These are phyloP conservation scores for Selaginella tamariscina DNA, from an alignment of 75 land plant species.

Conservation along the genomic window DNA sequence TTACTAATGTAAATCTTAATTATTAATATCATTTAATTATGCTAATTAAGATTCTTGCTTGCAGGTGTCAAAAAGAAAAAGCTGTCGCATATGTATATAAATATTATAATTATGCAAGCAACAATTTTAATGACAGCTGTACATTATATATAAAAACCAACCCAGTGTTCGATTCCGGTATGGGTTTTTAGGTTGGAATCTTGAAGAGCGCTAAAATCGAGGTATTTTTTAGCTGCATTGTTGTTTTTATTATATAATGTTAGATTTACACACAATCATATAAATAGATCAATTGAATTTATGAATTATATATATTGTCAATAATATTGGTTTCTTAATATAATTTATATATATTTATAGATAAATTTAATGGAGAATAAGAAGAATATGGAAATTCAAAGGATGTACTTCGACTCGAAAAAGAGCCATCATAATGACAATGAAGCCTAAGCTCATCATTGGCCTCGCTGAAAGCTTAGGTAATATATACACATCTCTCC, in stretches of 20 bases:
- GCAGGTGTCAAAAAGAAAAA: too few species aligned
- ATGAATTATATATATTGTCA: background rate
- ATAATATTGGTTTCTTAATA: background rate
- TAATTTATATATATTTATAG: background rate
- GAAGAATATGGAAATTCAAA: too few species aligned
- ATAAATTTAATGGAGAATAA: background rate
- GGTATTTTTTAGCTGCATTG: background rate
- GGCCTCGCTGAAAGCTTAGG: slow-evolving; percentile 34
- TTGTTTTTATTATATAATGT: background rate
- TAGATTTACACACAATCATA: background rate
- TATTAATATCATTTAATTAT: too few species aligned
- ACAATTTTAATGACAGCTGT: too few species aligned
- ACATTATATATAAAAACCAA: too few species aligned
- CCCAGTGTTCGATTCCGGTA: too few species aligned
- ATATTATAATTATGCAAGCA: too few species aligned
- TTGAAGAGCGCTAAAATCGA: background rate
- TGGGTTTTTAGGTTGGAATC: background rate
- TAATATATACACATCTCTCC: too few species aligned
- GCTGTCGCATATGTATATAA: too few species aligned
- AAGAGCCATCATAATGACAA: slow-evolving; percentile 63
- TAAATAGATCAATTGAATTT: background rate
- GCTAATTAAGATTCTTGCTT: too few species aligned
- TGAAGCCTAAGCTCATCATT: slow-evolving; percentile 67
- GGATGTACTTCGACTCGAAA: slow-evolving; percentile 66
- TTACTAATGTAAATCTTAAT: too few species aligned